A percentile compares a stretch with the other conserved stretches of the same genome.
Conservation (phyloP, 768 basidiomycete genomes). For the Lentinula guzmanii region DNA sequence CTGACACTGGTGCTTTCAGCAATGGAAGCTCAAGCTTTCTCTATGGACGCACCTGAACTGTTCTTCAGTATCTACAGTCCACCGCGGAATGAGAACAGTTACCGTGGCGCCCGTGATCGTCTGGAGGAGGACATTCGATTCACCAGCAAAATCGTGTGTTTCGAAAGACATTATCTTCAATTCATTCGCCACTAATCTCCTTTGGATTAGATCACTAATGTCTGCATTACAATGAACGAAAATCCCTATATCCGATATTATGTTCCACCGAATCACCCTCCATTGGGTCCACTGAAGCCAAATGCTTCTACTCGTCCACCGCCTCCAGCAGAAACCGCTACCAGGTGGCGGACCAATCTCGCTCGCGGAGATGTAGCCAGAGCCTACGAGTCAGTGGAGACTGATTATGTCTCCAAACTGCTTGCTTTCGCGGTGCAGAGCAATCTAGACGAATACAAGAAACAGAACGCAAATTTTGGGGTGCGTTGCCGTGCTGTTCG, state of each 20-base stretch:
- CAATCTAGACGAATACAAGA: slow-evolving; percentile 83
- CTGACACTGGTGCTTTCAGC: slow-evolving; percentile 37
- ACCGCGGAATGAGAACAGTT: slow-evolving; percentile 63
- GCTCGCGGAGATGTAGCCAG: slow-evolving; percentile 68
- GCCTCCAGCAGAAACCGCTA: slow-evolving; percentile 55
- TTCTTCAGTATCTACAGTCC: slow-evolving; percentile 92
- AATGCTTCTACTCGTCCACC: slow-evolving; percentile 58
- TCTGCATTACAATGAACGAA: slow-evolving; percentile 87
- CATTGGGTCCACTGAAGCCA: slow-evolving; percentile 79
- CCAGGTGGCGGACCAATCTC: slow-evolving; percentile 77
- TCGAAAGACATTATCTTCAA: neutral
- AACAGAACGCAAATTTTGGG: slow-evolving; percentile 79
- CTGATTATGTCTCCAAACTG: slow-evolving; percentile 73
- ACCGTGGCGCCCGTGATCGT: slow-evolving; percentile 62
- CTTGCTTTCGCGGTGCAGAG: slow-evolving; percentile 83
- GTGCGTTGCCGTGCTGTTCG: slow-evolving; percentile 38
- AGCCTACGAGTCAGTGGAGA: slow-evolving; percentile 62
- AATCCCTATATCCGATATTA: slow-evolving; percentile 94
- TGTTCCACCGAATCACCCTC: slow-evolving; percentile 72
- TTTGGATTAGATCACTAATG: slow-evolving; percentile 65
- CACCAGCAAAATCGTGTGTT: slow-evolving; percentile 58
- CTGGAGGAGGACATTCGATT: slow-evolving; percentile 86
- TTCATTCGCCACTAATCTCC: neutral
- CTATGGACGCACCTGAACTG: slow-evolving; percentile 63
- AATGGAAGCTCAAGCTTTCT: slow-evolving; percentile 82